A percentile compares a stretch with the other conserved stretches of the same genome.
Evolutionary conservation across 169 alveolate genomes (phyloP).

Genomic region (Plasmodium vinckei): DNA sequence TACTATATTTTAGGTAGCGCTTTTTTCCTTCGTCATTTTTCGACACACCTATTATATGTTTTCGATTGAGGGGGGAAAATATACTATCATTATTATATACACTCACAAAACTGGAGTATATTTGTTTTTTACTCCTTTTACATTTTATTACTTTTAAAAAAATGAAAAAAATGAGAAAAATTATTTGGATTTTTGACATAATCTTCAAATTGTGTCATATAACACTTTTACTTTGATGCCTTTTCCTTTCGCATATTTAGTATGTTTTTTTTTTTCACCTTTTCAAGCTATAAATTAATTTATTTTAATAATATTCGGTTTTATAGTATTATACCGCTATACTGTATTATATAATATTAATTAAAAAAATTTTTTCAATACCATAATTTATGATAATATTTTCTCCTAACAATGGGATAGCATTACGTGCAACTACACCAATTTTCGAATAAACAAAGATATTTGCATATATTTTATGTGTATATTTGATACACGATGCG

Average conservation of each 20-base stretch:
- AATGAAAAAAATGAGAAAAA: slow-evolving; percentile 20
- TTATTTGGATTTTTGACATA: slow-evolving; percentile 24
- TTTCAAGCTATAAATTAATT: too few species aligned
- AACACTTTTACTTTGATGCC: neutral
- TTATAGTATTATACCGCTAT: too few species aligned
- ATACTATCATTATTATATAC: slow-evolving; percentile 5
- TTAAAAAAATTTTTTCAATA: too few species aligned
- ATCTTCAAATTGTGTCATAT: slow-evolving; percentile 5
- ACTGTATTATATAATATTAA: too few species aligned
- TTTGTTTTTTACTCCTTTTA: slow-evolving; percentile 23
- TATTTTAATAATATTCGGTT: too few species aligned
- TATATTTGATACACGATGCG: too few species aligned
- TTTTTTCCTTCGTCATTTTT: slow-evolving; percentile 2
- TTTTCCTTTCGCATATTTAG: neutral
- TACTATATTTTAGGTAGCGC: slow-evolving; percentile 3
- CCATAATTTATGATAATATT: too few species aligned
- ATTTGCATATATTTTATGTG: too few species aligned
- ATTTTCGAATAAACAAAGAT: too few species aligned
- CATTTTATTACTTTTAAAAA: slow-evolving; percentile 26
- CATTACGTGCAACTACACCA: too few species aligned
- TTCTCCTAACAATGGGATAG: too few species aligned
- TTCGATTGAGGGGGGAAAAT: slow-evolving; percentile 10
- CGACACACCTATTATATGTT: slow-evolving; percentile 2
- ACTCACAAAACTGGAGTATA: slow-evolving; percentile 26
- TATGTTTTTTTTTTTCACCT: neutral